These are phyloP conservation scores for Elongisporangium undulatum DNA, from an alignment of 352 stramenopile genomes.

Conservation along the genomic window DNA sequence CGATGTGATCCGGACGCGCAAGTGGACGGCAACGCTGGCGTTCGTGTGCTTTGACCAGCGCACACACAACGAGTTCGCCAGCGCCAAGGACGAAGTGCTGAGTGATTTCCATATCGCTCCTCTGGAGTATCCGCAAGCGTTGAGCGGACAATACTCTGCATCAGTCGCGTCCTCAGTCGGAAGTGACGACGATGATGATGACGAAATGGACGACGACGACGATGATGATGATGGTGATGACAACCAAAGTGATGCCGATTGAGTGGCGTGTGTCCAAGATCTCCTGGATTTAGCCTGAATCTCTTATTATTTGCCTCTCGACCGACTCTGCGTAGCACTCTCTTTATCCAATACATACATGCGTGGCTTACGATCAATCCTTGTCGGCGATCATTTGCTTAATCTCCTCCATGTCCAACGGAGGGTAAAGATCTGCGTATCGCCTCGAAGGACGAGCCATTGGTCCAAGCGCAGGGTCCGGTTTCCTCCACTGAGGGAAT, in stretches of 20 bases:
- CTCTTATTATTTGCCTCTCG: neutral
- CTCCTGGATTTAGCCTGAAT: neutral
- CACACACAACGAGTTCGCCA: slow-evolving; percentile 26
- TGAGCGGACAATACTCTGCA: slow-evolving; percentile 5
- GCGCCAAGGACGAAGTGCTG: slow-evolving; percentile 11
- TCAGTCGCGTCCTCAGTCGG: neutral
- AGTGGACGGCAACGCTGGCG: slow-evolving; percentile 33
- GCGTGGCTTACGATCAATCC: neutral
- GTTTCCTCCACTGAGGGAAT: neutral
- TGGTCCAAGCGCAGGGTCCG: neutral
- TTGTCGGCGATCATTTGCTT: slow-evolving; percentile 24
- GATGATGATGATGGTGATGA: neutral
- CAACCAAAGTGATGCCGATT: neutral
- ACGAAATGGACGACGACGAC: neutral
- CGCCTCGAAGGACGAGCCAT: slow-evolving; percentile 24
- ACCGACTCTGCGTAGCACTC: neutral
- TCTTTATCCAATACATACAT: neutral
- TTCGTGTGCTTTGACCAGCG: slow-evolving; percentile 54
- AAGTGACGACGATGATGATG: neutral
- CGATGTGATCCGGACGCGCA: slow-evolving; percentile 29
- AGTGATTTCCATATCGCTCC: slow-evolving; percentile 10
- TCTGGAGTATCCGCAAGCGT: slow-evolving; percentile 10
- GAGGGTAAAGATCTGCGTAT: slow-evolving; percentile 37
- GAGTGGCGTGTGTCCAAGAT: neutral
- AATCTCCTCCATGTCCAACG: slow-evolving; percentile 32